Conservation (phyloP, 2,329 filamentous ascomycete species). For the Stagonosporopsis rhizophila region DNA sequence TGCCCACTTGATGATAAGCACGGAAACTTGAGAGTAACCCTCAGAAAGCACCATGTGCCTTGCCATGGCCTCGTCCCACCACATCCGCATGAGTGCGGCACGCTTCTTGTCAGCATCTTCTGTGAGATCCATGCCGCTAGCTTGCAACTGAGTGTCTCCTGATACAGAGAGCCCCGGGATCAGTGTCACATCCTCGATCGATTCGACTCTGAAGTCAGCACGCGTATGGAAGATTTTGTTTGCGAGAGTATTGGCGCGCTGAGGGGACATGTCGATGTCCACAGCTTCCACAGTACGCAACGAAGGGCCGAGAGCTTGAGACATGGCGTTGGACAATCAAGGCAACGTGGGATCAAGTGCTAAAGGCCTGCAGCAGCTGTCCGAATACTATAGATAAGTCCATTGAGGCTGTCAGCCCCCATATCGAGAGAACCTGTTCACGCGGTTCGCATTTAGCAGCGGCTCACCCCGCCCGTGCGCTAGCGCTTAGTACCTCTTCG, state of each 20-base stretch:
- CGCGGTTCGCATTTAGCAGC: slow-evolving; percentile 16
- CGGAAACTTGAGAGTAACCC: slow-evolving; percentile 45
- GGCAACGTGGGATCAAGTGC: slow-evolving; percentile 19
- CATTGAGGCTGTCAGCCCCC: slow-evolving; percentile 37
- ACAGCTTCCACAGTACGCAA: slow-evolving; percentile 22
- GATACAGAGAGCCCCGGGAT: slow-evolving; percentile 1
- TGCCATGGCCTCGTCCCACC: slow-evolving; percentile 43
- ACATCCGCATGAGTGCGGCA: slow-evolving; percentile 39
- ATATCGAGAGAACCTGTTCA: slow-evolving; percentile 18
- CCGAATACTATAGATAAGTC: slow-evolving; percentile 24
- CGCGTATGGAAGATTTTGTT: slow-evolving; percentile 32
- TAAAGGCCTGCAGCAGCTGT: slow-evolving; percentile 25
- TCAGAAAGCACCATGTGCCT: slow-evolving; percentile 42
- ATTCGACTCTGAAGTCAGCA: slow-evolving; percentile 34
- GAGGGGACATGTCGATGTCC: slow-evolving; percentile 25
- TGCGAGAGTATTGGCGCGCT: slow-evolving; percentile 20
- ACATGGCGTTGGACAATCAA: slow-evolving; percentile 21
- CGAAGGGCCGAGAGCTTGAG: slow-evolving; percentile 11
- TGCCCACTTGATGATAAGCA: slow-evolving; percentile 48
- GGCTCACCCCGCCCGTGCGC: slow-evolving; percentile 15
- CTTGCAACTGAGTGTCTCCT: slow-evolving; percentile 5
- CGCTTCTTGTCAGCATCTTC: slow-evolving; percentile 27
- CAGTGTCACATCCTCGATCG: slow-evolving; percentile 26
- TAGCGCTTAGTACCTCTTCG: slow-evolving; percentile 1
- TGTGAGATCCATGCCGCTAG: slow-evolving; percentile 10